A percentile compares a stretch with the other conserved stretches of the same genome.
phyloP scores from a whole-genome alignment of 495 filamentous ascomycete species.

The Pyrenopolyporus hunteri region DNA sequence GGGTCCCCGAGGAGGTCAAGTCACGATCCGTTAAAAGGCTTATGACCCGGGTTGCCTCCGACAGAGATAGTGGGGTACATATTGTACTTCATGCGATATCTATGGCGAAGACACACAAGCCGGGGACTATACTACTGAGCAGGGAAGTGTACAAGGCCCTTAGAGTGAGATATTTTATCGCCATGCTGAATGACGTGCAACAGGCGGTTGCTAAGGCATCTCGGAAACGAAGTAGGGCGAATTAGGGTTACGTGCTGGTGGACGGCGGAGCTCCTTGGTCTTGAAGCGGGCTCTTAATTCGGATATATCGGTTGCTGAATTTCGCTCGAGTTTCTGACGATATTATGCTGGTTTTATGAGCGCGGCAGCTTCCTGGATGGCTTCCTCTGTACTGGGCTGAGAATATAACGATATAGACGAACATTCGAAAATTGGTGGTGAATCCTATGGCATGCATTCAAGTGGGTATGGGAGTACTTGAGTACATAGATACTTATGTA shows the following conservation, averaged over 20 bases:
- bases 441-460: too few relatives aligned
- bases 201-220: constrained; percentile 7
- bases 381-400: too few relatives aligned
- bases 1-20: background rate
- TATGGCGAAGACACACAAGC: constrained; percentile 11
- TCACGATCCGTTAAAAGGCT: background rate
- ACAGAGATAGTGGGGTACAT: constrained; percentile 8
- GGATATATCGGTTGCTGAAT: too few relatives aligned
- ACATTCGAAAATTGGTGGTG: too few relatives aligned
- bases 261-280: background rate
- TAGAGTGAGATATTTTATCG: constrained; percentile 12
- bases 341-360: too few relatives aligned
- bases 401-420: too few relatives aligned
- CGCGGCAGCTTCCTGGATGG: too few relatives aligned
- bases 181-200: constrained; percentile 17
- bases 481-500: background rate
- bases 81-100: constrained; percentile 14
- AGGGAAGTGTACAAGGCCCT: constrained; percentile 7
- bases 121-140: background rate
- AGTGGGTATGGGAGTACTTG: too few relatives aligned
- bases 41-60: background rate
- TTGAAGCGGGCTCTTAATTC: too few relatives aligned
- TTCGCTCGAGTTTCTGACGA: too few relatives aligned
- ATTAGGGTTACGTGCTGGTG: background rate
- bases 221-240: background rate